These are phyloP conservation scores for Metschnikowia drakensbergensis DNA, from an alignment of 805 yeast species.

Conservation along the genomic window DNA sequence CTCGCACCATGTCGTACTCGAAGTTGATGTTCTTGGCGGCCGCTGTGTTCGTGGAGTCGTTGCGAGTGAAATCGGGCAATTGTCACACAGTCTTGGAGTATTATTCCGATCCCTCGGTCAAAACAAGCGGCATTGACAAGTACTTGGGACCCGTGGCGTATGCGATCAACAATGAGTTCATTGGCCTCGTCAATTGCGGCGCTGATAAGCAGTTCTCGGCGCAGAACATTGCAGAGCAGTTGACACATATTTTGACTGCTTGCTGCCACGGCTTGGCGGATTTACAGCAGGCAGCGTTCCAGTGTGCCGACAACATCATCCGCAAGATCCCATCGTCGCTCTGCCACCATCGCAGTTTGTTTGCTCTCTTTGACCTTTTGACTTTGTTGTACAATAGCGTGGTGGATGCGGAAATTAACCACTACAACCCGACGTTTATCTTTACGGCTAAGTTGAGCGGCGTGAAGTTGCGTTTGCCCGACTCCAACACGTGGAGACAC, in stretches of 20 bases:
- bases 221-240: constrained; percentile 56
- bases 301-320: constrained; percentile 68
- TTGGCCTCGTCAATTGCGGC: constrained; percentile 48
- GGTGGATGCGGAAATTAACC: constrained; percentile 77
- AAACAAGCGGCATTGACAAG: constrained; percentile 62
- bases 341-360: constrained; percentile 70
- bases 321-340: constrained; percentile 68
- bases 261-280: constrained; percentile 76
- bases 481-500: constrained; percentile 71
- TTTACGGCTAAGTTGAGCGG: constrained; percentile 47
- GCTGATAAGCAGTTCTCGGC: constrained; percentile 55
- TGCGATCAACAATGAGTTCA: constrained; percentile 54
- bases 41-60: constrained; percentile 68
- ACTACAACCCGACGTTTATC: constrained; percentile 77
- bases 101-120: constrained; percentile 81
- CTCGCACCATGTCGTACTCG: constrained; percentile 58
- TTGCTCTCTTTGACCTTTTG: constrained; percentile 75
- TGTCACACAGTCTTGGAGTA: constrained; percentile 75
- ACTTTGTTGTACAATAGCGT: constrained; percentile 74
- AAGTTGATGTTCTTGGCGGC: constrained; percentile 87
- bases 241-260: constrained; percentile 60
- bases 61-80: constrained; percentile 76
- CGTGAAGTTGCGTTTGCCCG: constrained; percentile 60
- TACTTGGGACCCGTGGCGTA: constrained; percentile 63
- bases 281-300: constrained; percentile 75